phyloP scores from a whole-genome alignment of 108 stramenopile genomes.

The Chaetoceros tenuissimus region DNA sequence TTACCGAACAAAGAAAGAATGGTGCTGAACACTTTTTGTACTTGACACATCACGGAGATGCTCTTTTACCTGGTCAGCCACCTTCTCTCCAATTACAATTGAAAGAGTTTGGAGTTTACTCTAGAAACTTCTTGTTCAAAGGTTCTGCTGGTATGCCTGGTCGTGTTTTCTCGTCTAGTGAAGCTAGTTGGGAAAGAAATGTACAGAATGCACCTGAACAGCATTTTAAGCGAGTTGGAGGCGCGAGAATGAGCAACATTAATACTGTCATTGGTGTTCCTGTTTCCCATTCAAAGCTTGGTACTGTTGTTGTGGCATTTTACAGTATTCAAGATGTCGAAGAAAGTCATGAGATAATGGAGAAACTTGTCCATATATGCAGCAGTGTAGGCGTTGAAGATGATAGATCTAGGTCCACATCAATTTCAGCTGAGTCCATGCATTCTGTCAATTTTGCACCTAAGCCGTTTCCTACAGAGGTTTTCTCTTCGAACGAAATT shows the following conservation, averaged over 20 bases:
- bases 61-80: conserved; percentile 31
- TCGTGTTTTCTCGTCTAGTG: conserved; percentile 41
- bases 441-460: no score
- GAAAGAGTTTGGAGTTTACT: conserved; percentile 57
- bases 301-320: conserved; percentile 49
- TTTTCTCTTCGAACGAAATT: no score
- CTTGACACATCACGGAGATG: conserved; percentile 34
- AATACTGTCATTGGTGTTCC: conserved; percentile 67
- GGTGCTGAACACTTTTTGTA: conserved; percentile 13
- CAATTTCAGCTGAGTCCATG: no score
- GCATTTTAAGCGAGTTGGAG: conserved; percentile 54
- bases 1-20: conserved; percentile 5
- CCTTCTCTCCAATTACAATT: conserved; percentile 17
- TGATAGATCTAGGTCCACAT: no score
- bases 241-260: conserved; percentile 62
- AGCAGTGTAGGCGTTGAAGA: no score
- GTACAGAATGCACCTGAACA: conserved; percentile 32
- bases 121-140: conserved; percentile 60
- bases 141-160: conserved; percentile 65
- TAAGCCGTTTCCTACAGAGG: no score
- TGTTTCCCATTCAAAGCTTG: conserved; percentile 35
- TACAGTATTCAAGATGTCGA: conserved; percentile 40
- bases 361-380: no score
- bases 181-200: conserved; percentile 41
- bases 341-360: conserved; percentile 24